Evolutionary conservation across 2,329 filamentous ascomycete species (phyloP), one percentile per base, ranked within the genome.

Genomic region (Fusarium sp.): DNA sequence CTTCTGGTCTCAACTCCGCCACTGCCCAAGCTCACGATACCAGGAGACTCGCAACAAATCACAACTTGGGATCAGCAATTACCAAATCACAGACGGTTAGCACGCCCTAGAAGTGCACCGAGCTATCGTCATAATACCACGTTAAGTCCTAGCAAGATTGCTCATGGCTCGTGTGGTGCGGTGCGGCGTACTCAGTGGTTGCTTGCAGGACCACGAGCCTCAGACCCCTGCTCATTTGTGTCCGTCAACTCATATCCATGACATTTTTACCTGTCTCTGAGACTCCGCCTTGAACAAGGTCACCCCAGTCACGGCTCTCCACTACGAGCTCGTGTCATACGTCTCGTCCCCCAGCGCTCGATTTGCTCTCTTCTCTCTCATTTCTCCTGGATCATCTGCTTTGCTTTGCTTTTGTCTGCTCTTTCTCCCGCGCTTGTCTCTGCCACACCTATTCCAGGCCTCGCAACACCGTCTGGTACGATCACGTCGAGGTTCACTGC

Each of bases 381-480:
- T 55, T 70, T 70, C 69, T 70, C 69, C 62, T 73, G 60, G 52
- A 44, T 45, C 48, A 52, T 69, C 48, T 68, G 56, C 68, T 76
- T 72, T 72, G 60, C 64, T 62, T 47, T 57, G 52, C 41, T 45
- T 51, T 65, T 42, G 35, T 66, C 48, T 69, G 42, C 66, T 66
- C 31, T 63, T 62, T 70, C 72, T 68, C 41, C 47, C 62, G 69
- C 70, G 69, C 70, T 73, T 75, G 74, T 67, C 77, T 74, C 74
- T 71, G 71, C 72, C 60, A 59, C 64, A 67, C 65, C 70, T 77
- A 80, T 78, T 80, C 79, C 75, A 80, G 79, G 75, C 67, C 72
- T 79, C 78, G 73, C 77, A 78, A 72, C 54, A 77, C 71, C 79
- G 79, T 80, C 79, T 80, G 79, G 79, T 69, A 80, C 79, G 79